Evolutionary conservation across 768 basidiomycete genomes (phyloP).

Genomic region (Coprinopsis strossmayeri): DNA sequence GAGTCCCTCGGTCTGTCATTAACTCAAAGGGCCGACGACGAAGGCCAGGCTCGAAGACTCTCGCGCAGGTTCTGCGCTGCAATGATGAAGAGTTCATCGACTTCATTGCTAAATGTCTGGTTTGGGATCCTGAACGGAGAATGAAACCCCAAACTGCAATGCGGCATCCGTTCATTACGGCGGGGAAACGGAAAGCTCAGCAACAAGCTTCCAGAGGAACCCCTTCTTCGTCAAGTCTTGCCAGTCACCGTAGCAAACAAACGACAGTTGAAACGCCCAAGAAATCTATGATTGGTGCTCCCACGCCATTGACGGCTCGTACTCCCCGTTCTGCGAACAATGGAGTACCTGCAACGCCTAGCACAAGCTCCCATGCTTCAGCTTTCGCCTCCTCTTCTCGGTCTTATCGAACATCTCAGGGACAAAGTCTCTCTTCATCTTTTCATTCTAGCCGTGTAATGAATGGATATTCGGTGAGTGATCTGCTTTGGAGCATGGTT

Average conservation of each 20-base stretch:
- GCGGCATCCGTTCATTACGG: slow-evolving; percentile 83
- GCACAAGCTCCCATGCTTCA: slow-evolving; percentile 41
- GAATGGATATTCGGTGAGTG: slow-evolving; percentile 62
- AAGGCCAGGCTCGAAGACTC: slow-evolving; percentile 84
- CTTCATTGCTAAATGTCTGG: slow-evolving; percentile 94
- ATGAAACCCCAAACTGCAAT: slow-evolving; percentile 91
- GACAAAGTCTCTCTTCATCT: slow-evolving; percentile 63
- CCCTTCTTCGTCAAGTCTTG: slow-evolving; percentile 50
- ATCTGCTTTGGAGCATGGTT: slow-evolving; percentile 5
- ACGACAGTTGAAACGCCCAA: slow-evolving; percentile 71
- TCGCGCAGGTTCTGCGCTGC: slow-evolving; percentile 83
- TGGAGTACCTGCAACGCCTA: slow-evolving; percentile 54
- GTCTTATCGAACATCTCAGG: slow-evolving; percentile 60
- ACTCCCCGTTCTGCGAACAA: slow-evolving; percentile 45
- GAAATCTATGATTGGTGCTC: slow-evolving; percentile 85
- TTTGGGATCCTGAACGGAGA: slow-evolving; percentile 96
- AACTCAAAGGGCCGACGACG: slow-evolving; percentile 95
- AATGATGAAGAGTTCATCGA: slow-evolving; percentile 96
- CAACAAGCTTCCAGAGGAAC: slow-evolving; percentile 43
- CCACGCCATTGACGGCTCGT: slow-evolving; percentile 81
- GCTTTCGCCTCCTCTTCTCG: slow-evolving; percentile 60
- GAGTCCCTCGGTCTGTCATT: slow-evolving; percentile 87
- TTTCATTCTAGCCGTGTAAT: slow-evolving; percentile 73
- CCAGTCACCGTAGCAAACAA: slow-evolving; percentile 47
- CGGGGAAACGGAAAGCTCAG: slow-evolving; percentile 49